Conservation (phyloP, 768 basidiomycete genomes). For the Mycena indigotica region DNA sequence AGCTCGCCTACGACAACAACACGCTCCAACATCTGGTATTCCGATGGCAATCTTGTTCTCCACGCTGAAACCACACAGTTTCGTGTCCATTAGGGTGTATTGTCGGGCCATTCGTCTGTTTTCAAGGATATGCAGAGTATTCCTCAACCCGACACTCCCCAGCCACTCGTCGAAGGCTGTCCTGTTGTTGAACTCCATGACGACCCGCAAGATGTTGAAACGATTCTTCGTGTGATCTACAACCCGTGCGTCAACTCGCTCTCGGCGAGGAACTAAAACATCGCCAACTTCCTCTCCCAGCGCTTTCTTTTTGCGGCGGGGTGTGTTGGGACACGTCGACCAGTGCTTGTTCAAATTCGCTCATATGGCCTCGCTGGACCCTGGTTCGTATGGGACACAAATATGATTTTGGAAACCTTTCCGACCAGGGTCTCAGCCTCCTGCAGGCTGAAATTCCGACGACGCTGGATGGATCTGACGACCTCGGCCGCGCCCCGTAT, state of each 20-base stretch:
- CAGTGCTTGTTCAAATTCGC: background rate
- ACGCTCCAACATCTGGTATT: conserved; percentile 13
- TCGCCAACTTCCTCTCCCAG: background rate
- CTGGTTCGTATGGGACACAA: conserved; percentile 9
- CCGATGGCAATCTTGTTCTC: conserved; percentile 13
- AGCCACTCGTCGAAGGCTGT: conserved; percentile 8
- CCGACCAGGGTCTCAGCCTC: background rate
- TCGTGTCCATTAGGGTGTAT: conserved; percentile 15
- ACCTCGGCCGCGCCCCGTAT: too few species aligned
- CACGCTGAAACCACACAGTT: conserved; percentile 13
- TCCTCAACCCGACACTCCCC: conserved; percentile 8
- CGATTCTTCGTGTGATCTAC: conserved; percentile 7
- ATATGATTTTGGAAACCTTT: conserved; percentile 1
- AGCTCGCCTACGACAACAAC: too few species aligned
- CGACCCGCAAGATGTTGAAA: background rate
- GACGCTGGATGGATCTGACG: background rate
- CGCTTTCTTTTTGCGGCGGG: background rate
- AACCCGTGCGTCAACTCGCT: conserved; percentile 11
- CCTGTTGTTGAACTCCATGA: conserved; percentile 11
- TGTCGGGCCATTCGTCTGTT: conserved; percentile 8
- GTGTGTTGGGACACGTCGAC: background rate
- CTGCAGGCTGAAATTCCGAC: background rate
- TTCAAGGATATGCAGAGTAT: conserved; percentile 12
- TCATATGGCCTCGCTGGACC: background rate
- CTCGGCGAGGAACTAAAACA: too few species aligned